phyloP scores from a whole-genome alignment of 2,329 filamentous ascomycete genomes.

The Fusarium sp. region DNA sequence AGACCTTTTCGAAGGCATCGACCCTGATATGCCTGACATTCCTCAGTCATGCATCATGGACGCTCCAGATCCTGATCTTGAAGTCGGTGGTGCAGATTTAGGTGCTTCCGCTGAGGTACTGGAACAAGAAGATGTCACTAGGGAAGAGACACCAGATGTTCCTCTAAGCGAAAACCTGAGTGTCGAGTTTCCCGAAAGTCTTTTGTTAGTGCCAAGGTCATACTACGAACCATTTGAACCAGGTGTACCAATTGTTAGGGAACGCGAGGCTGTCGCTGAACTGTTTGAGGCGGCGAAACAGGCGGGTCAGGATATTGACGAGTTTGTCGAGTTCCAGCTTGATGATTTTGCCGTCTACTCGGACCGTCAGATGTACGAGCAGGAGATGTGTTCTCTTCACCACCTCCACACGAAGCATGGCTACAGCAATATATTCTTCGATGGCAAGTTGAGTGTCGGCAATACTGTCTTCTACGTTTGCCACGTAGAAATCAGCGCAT shows the following conservation, averaged over 20 bases:
- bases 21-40: slow-evolving; percentile 11
- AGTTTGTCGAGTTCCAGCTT: slow-evolving; percentile 64
- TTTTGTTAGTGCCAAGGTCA: slow-evolving; percentile 47
- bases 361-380: slow-evolving; percentile 50
- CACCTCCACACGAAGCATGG: slow-evolving; percentile 57
- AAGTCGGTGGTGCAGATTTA: neutral
- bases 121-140: neutral
- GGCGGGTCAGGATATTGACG: slow-evolving; percentile 34
- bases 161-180: slow-evolving; percentile 17
- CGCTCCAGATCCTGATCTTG: neutral
- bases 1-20: slow-evolving; percentile 10
- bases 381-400: slow-evolving; percentile 69
- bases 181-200: slow-evolving; percentile 48
- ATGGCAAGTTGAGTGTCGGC: slow-evolving; percentile 68
- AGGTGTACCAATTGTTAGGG: slow-evolving; percentile 40
- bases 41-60: slow-evolving; percentile 6
- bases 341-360: slow-evolving; percentile 71
- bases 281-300: slow-evolving; percentile 22
- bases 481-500: slow-evolving; percentile 65
- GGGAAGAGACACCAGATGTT: neutral
- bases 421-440: slow-evolving; percentile 63
- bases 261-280: slow-evolving; percentile 34
- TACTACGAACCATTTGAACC: slow-evolving; percentile 51
- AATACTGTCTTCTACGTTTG: slow-evolving; percentile 63
- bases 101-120: slow-evolving; percentile 8